Conservation (phyloP, 2,329 filamentous ascomycete genomes). For the Massarina eburnea region DNA sequence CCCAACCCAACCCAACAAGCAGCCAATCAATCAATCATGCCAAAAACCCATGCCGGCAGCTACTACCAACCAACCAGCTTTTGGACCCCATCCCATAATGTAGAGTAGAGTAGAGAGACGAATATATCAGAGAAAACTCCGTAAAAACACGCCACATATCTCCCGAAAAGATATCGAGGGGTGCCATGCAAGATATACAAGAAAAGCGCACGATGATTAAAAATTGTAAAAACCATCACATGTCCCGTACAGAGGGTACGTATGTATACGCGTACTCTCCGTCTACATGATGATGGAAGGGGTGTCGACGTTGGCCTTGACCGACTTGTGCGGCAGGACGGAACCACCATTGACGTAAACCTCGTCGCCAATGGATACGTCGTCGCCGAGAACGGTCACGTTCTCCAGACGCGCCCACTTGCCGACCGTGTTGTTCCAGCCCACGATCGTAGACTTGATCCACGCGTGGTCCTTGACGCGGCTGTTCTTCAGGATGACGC, state of each 20-base stretch:
- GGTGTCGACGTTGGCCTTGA: slow-evolving; percentile 91
- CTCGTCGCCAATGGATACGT: slow-evolving; percentile 96
- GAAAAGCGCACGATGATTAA: slow-evolving; percentile 35
- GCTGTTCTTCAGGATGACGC: slow-evolving; percentile 82
- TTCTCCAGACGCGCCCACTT: slow-evolving; percentile 97
- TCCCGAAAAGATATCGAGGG: not conserved
- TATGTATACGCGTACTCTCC: slow-evolving; percentile 5
- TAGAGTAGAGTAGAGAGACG: not conserved
- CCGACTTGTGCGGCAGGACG: slow-evolving; percentile 95
- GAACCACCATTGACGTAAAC: slow-evolving; percentile 98
- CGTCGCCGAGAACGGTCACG: slow-evolving; percentile 94
- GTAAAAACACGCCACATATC: not conserved
- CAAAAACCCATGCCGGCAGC: too few species aligned
- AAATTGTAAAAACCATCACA: slow-evolving; percentile 22
- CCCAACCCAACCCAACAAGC: too few species aligned
- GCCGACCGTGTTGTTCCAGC: slow-evolving; percentile 96
- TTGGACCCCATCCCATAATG: not conserved
- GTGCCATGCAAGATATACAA: slow-evolving; percentile 36
- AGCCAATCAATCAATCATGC: too few species aligned
- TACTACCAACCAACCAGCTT: not conserved
- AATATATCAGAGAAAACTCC: not conserved
- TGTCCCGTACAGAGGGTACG: slow-evolving; percentile 10
- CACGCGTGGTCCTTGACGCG: slow-evolving; percentile 99
- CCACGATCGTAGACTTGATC: slow-evolving; percentile 98
- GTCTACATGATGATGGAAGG: slow-evolving; percentile 52